Evolutionary conservation across 2,329 filamentous ascomycete genomes (phyloP), one percentile per base, ranked within the genome.

Genomic region (Metarhizium anisopliae): DNA sequence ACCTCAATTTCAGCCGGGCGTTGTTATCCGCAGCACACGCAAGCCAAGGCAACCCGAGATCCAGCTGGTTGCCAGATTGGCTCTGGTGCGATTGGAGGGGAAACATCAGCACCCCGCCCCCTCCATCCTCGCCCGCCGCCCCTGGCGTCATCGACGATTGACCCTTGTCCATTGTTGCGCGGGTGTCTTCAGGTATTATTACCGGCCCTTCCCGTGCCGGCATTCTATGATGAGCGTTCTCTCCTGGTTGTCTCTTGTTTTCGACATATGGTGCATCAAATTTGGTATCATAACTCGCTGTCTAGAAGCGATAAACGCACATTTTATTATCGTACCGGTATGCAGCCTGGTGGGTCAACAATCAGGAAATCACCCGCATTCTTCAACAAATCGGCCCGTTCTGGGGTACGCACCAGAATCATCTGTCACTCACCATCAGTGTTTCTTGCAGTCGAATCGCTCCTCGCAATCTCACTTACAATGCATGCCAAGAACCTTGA

Each of bases 71-170:
- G n/a, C 5, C 6, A 20, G 42, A 45, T 18, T 6, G 18, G 42
- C n/a, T 4, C 6, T 10, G n/a, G 18, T 25, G 6, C 20, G 3
- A n/a, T 49, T 45, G 42, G 25, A 30, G 25, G 18, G 25, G 2
- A 6, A 16, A 14, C 18, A 20, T 25, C 16, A 13, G 18, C 52
- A 40, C 55, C 55, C 55, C 55, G 52, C 55, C 55, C 50, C 55
- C 55, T 56, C 55, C 45, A 40, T 53, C 25, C 29, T 35, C 30
- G 42, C 16, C 35, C 16, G 13, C 38, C 38, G n/a, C 51, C 43
- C 55, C 55, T 53, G 54, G 50, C 51, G 55, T 56, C 55, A 52
- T 56, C 43, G 51, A 43, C 18, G 50, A 52, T 38, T 20, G 38
- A 36, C 47, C 47, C 25, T 25, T 25, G 25, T 25, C 25, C 25